Base-by-base conservation (phyloP, 441 rosid genomes). In the Gossypium davidsonii region DNA sequence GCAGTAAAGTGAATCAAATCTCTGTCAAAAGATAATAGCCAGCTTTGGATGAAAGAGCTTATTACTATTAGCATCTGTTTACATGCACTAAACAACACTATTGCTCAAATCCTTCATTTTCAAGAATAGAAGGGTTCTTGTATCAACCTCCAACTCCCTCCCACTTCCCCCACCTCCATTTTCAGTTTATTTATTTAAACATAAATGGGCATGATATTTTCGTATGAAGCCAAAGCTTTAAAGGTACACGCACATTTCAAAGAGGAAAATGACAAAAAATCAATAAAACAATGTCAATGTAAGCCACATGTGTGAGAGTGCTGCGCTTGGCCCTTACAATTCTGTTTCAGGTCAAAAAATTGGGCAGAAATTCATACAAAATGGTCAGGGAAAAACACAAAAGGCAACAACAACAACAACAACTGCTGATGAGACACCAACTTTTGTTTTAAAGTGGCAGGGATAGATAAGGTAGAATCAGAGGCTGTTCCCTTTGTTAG, bases 401-500 rank as follows among this genome's bases (percentile, higher is more conserved):
- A 17, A 56, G 76, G 73, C 44, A 39, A 28, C 49, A 73, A 49
- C 18, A 70, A 37, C 44, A 37, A 28, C 49, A 73, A 49, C 18
- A 70, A 67, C 71, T 74, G 77, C 37, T 11, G 77, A 59, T 14
- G 51, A 53, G 67, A 51, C 73, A 42, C 12, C 10, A 37, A 78
- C 12, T 65, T 79, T 78, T 72, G 81, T 81, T 78, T 74, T 59
- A 70, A 75, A 70, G 82, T 71, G 83, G 82, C 79, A 70, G 70
- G 46, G 74, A 73, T 77, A 78, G 85, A 76, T 78, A 76, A 80
- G 85, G 84, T 70, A 44, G 80, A 77, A 69, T 66, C 84, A 82
- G 80, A 75, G 51, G 68, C 18, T 73, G 82, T 77, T 74, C 79
- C 83, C 83, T 69, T 26, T 20, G 2, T 9, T 39, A 20, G n/a